A percentile compares a stretch with the other conserved stretches of the same genome.
Conservation (phyloP, 169 alveolate species). For the Plasmodium ovale region DNA sequence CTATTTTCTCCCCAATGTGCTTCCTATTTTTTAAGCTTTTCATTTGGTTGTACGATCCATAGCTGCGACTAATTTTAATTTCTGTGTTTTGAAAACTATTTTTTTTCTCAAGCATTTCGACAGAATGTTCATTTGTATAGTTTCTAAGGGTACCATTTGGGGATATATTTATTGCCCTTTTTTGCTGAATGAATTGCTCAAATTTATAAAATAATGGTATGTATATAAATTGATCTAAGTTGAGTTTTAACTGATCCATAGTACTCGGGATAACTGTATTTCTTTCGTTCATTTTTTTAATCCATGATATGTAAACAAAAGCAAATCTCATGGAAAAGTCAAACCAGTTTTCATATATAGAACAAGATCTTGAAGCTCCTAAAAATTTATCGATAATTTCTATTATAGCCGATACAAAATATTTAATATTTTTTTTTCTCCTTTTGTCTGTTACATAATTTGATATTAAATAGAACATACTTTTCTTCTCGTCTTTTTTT, state of each 20-base stretch:
- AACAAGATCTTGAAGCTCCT: conserved; percentile 9
- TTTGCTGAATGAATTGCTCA: not conserved
- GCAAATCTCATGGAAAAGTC: conserved; percentile 72
- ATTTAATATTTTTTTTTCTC: conserved; percentile 52
- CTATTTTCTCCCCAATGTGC: not conserved
- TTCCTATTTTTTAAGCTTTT: conserved; percentile 63
- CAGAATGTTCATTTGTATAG: not conserved
- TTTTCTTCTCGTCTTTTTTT: conserved; percentile 17
- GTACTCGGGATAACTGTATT: conserved; percentile 24
- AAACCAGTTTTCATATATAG: conserved; percentile 75
- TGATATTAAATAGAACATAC: conserved; percentile 2
- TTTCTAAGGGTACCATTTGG: not conserved
- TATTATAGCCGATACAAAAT: conserved; percentile 68
- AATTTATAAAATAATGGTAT: conserved; percentile 47
- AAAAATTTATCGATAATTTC: conserved; percentile 67
- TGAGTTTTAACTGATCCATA: conserved; percentile 36
- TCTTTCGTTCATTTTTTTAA: conserved; percentile 38
- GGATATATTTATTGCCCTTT: not conserved
- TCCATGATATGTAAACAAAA: conserved; percentile 75
- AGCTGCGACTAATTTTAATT: conserved; percentile 71
- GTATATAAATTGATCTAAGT: conserved; percentile 37
- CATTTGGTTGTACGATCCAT: conserved; percentile 51
- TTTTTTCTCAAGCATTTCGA: conserved; percentile 47
- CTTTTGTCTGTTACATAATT: conserved; percentile 35
- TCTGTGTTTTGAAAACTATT: conserved; percentile 73